Evolutionary conservation across 2,329 filamentous ascomycete genomes (phyloP).

Genomic region (Epichloe sylvatica): DNA sequence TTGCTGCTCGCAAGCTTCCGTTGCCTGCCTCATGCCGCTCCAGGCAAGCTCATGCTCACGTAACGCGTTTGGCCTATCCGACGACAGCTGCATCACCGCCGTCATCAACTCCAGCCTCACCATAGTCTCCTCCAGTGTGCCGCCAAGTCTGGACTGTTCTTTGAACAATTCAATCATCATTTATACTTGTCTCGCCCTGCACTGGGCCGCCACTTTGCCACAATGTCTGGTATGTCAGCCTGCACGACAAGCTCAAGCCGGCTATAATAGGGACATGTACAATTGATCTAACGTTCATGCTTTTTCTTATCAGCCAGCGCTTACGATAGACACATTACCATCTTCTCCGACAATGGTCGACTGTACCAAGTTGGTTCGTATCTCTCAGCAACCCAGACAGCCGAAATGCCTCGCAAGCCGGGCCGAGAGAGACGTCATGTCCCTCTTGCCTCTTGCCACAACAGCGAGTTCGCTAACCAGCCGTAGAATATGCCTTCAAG

Average conservation of each 20-base stretch:
- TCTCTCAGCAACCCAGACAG: neutral
- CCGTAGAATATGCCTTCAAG: slow-evolving; percentile 98
- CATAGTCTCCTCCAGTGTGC: slow-evolving; percentile 3
- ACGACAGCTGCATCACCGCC: slow-evolving; percentile 8
- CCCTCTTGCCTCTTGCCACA: neutral
- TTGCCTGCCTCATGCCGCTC: slow-evolving; percentile 18
- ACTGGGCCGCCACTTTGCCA: slow-evolving; percentile 18
- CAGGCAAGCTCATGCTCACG: slow-evolving; percentile 36
- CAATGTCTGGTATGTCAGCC: slow-evolving; percentile 37
- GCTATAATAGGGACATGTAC: neutral
- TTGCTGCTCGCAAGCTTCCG: slow-evolving; percentile 15
- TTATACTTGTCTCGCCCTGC: slow-evolving; percentile 3
- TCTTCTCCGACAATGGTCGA: slow-evolving; percentile 97
- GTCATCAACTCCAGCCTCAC: slow-evolving; percentile 2
- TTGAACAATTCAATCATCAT: slow-evolving; percentile 1
- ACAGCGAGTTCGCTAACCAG: neutral
- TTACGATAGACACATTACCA: slow-evolving; percentile 98
- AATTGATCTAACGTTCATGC: slow-evolving; percentile 13
- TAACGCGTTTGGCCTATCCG: slow-evolving; percentile 26
- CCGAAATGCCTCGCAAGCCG: neutral
- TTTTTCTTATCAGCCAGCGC: slow-evolving; percentile 40
- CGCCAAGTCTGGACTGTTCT: neutral
- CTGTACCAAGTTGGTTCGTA: slow-evolving; percentile 97
- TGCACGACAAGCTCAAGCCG: neutral
- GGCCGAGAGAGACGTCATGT: neutral